Percentiles rank a stretch among this genome's conserved stretches.
Conservation (phyloP, 2,329 filamentous ascomycete genomes). For the Incumbomyces lentus region DNA sequence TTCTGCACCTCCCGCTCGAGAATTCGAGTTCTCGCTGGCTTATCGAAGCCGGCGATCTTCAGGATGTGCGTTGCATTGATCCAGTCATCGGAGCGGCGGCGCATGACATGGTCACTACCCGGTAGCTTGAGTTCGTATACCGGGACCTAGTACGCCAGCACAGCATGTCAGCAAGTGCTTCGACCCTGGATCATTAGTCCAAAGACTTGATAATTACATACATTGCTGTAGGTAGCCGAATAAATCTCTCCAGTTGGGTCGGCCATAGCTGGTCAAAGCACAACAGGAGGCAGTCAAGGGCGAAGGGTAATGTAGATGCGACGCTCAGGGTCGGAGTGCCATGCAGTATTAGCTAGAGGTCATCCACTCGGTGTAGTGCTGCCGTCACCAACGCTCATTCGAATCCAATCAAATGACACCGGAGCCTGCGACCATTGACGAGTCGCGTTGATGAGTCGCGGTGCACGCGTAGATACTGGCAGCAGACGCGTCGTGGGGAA, state of each 20-base stretch:
- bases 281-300: too few species aligned
- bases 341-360: too few species aligned
- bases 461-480: too few species aligned
- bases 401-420: too few species aligned
- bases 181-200: too few species aligned
- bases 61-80: slow-evolving; percentile 99
- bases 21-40: slow-evolving; percentile 87
- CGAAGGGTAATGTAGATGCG: too few species aligned
- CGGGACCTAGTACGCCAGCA: slow-evolving; percentile 54
- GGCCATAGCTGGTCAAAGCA: slow-evolving; percentile 1
- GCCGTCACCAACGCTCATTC: too few species aligned
- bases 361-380: too few species aligned
- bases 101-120: slow-evolving; percentile 87
- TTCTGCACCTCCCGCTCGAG: slow-evolving; percentile 95
- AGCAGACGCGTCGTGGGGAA: slow-evolving; percentile 5
- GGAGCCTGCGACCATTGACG: too few species aligned
- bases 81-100: slow-evolving; percentile 85
- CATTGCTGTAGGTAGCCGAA: slow-evolving; percentile 56
- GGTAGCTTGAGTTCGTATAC: slow-evolving; percentile 83
- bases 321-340: too few species aligned
- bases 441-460: too few species aligned
- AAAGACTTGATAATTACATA: slow-evolving; percentile 28
- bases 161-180: slow-evolving; percentile 7
- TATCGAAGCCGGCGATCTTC: slow-evolving; percentile 94
- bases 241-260: slow-evolving; percentile 41